Evolutionary conservation across 208 protist genomes (phyloP), one percentile per base, ranked within the genome.

Genomic region (Herpetomonas samuelpessoai): DNA sequence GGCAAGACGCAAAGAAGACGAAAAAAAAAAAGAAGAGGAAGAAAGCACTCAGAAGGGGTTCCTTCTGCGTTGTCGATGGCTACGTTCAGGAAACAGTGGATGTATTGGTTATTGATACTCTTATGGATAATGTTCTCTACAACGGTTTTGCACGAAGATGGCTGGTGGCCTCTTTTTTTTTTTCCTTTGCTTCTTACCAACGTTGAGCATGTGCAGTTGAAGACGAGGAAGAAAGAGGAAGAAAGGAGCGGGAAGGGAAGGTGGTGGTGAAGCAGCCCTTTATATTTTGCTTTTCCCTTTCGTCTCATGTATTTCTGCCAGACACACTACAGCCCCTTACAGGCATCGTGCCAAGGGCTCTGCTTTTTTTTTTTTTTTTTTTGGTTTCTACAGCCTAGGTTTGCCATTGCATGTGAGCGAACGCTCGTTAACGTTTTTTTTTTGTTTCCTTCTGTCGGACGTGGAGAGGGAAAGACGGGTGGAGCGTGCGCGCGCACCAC

Each of bases 161-260:
- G 27, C 14, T 10, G 22, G 27, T 26, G 52, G 10, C 25, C 28
- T 58, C 45, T 58, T 58, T 41, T 55, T n/a, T n/a, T n/a, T n/a
- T n/a, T n/a, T n/a, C n/a, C n/a, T n/a, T n/a, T n/a, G n/a, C n/a
- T n/a, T n/a, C n/a, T n/a, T n/a, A n/a, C n/a, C n/a, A n/a, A n/a
- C n/a, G n/a, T n/a, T n/a, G n/a, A n/a, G n/a, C 4, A 18, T n/a
- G 35, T 28, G 57, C 46, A 49, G 21, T 47, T 19, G 39, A 53
- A 48, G 52, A 62, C 2, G 10, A 66, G 47, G 39, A 62, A 51
- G 39, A 56, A 49, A 55, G 44, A 61, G 64, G 58, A 52, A 31
- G 49, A 54, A 41, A 67, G 35, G 27, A 60, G 4, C 10, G 41
- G 25, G 44, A 24, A 30, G 24, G n/a, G 25, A 46, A 38, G 47